These are phyloP conservation scores for Tetradesmus lagerheimii DNA, from an alignment of 139 green algal genomes.

Conservation along the genomic window DNA sequence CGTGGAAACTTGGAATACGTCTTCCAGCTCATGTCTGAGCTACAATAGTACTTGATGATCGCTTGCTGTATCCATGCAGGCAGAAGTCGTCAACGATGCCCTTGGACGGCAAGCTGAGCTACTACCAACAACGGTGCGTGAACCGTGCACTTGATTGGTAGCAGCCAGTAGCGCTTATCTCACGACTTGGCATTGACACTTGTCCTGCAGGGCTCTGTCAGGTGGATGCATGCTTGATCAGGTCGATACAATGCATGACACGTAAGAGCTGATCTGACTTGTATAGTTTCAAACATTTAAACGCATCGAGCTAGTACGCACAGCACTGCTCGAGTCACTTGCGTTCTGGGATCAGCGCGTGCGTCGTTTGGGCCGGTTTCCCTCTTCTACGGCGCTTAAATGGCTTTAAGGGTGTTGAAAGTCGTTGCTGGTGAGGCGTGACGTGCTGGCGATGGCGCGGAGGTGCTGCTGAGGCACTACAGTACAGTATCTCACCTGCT, in stretches of 20 bases:
- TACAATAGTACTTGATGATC: background rate
- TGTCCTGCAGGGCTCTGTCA: background rate
- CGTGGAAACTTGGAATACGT: background rate
- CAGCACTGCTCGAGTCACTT: background rate
- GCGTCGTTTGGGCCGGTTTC: background rate
- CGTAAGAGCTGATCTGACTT: no score
- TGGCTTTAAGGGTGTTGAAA: background rate
- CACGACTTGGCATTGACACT: background rate
- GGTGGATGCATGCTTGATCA: background rate
- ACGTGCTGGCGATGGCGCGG: background rate
- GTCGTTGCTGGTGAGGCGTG: background rate
- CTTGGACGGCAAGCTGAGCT: no score
- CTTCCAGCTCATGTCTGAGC: background rate
- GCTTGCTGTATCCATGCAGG: background rate
- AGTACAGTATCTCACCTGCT: background rate
- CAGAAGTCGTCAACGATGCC: background rate
- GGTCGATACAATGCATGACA: background rate
- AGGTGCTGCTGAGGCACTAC: background rate
- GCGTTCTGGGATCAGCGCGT: background rate
- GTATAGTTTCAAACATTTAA: no score
- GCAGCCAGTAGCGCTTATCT: no score
- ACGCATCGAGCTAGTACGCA: background rate
- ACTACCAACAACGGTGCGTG: no score
- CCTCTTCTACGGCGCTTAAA: background rate
- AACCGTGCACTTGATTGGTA: no score